Evolutionary conservation across 2,329 filamentous ascomycete species (phyloP).

Genomic region (Penicillium polonicum): DNA sequence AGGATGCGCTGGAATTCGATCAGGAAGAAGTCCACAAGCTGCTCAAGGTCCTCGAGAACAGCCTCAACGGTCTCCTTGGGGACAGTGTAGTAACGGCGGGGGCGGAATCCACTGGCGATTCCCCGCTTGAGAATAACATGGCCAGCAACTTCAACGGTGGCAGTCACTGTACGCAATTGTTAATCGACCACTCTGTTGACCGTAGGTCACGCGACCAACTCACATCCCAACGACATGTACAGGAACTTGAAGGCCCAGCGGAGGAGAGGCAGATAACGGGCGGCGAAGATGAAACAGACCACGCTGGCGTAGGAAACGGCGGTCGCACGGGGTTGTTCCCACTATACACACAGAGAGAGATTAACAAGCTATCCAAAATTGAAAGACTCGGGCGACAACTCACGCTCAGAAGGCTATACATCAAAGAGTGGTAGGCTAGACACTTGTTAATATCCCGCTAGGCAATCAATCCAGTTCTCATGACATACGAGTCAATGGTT

Average conservation of each 20-base stretch:
- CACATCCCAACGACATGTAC: constrained; percentile 60
- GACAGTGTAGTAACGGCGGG: constrained; percentile 64
- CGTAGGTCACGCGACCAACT: constrained; percentile 34
- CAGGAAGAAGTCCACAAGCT: constrained; percentile 67
- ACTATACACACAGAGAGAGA: constrained; percentile 43
- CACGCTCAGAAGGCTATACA: constrained; percentile 64
- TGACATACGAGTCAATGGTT: constrained; percentile 59
- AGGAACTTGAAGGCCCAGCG: constrained; percentile 61
- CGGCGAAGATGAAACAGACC: constrained; percentile 60
- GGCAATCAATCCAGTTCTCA: neutral
- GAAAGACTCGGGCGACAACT: constrained; percentile 26
- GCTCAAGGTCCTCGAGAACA: constrained; percentile 60
- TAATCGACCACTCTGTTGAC: constrained; percentile 8
- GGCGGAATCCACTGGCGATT: constrained; percentile 60
- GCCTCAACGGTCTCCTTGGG: constrained; percentile 63
- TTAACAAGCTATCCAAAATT: constrained; percentile 1
- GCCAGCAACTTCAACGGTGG: constrained; percentile 57
- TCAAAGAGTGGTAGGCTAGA: constrained; percentile 63
- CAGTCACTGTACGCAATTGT: constrained; percentile 47
- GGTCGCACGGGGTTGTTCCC: constrained; percentile 65
- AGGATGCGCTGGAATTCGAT: constrained; percentile 66
- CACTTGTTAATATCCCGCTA: constrained; percentile 15
- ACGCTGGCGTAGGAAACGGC: constrained; percentile 58
- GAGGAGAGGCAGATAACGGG: constrained; percentile 62
- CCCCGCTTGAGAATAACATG: constrained; percentile 57